Base-by-base conservation (phyloP, 1,284 basidiomycete genomes). In the Tausonia pullulans region DNA sequence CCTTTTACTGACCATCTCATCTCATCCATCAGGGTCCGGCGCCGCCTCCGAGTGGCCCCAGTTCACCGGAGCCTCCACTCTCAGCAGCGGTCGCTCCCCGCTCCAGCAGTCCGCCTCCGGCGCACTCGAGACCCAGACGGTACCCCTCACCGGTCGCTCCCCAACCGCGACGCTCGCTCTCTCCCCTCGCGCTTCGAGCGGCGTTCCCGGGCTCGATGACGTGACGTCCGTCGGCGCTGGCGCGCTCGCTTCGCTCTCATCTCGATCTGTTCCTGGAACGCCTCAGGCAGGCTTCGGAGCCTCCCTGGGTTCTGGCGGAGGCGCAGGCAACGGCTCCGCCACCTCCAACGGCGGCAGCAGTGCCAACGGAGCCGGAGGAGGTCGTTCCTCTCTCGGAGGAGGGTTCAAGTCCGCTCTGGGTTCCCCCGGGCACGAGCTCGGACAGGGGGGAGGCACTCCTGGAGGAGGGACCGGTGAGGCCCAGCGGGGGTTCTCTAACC, bases 401-500 rank as follows among this genome's bases (percentile, higher is more conserved):
- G 56, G 27, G 27, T 27, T 27, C 27, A 27, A 27, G 27, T 27
- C 27, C 27, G 27, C 27, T 27, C 27, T 27, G 27, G 27, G 27
- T 27, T 27, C 27, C 27, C 27, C 27, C 27, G 27, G 27, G 27
- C 27, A 27, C 27, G 27, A 27, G 27, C 27, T 27, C 27, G 27
- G 27, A 27, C 27, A 27, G 27, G 27, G 27, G 2, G 27, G 27
- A 27, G 27, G 27, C 27, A 27, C 27, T 27, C 27, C 27, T 27
- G 27, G 27, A 27, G 27, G 27, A 27, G 27, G 27, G 27, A 27
- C 27, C 63, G 70, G 68, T 45, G 73, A 74, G 55, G 68, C 70
- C 45, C 71, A 76, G 66, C 69, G 77, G 62, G 76, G 76, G 14
- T 78, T 70, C 71, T 76, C 75, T 53, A 77, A 77, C 71, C 77